phyloP scores from a whole-genome alignment of 1,139 yeast genomes.

The Candida sojae region DNA sequence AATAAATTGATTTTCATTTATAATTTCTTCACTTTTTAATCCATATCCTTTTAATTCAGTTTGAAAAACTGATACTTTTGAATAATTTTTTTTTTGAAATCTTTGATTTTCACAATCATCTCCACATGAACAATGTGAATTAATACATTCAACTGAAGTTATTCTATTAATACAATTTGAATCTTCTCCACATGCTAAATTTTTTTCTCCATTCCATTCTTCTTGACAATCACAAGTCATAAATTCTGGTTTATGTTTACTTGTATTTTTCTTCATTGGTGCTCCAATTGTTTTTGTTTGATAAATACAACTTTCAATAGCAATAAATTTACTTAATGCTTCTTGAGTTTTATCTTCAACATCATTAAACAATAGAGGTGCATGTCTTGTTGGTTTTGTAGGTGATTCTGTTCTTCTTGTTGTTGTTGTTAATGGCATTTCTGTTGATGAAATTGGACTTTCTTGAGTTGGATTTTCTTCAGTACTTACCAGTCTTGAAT shows the following conservation, averaged over 20 bases:
- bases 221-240: slow-evolving; percentile 90
- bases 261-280: slow-evolving; percentile 25
- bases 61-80: slow-evolving; percentile 71
- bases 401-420: slow-evolving; percentile 10
- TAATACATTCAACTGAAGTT: slow-evolving; percentile 88
- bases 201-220: slow-evolving; percentile 42
- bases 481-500: too few species aligned
- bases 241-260: slow-evolving; percentile 45
- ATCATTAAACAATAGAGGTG: slow-evolving; percentile 42
- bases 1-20: slow-evolving; percentile 68
- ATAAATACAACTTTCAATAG: slow-evolving; percentile 62
- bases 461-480: neutral
- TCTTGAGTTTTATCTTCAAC: slow-evolving; percentile 68
- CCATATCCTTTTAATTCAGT: slow-evolving; percentile 92
- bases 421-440: slow-evolving; percentile 7
- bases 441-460: slow-evolving; percentile 1
- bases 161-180: slow-evolving; percentile 89
- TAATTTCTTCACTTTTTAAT: slow-evolving; percentile 62
- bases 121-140: slow-evolving; percentile 76
- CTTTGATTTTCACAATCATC: slow-evolving; percentile 81
- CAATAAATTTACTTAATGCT: slow-evolving; percentile 61
- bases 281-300: slow-evolving; percentile 58
- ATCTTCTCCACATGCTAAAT: slow-evolving; percentile 81
- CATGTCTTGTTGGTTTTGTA: slow-evolving; percentile 3
- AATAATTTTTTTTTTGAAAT: slow-evolving; percentile 75